These are phyloP conservation scores for Sanghuangporus weigelae DNA, from an alignment of 1,284 basidiomycete species.

Conservation along the genomic window DNA sequence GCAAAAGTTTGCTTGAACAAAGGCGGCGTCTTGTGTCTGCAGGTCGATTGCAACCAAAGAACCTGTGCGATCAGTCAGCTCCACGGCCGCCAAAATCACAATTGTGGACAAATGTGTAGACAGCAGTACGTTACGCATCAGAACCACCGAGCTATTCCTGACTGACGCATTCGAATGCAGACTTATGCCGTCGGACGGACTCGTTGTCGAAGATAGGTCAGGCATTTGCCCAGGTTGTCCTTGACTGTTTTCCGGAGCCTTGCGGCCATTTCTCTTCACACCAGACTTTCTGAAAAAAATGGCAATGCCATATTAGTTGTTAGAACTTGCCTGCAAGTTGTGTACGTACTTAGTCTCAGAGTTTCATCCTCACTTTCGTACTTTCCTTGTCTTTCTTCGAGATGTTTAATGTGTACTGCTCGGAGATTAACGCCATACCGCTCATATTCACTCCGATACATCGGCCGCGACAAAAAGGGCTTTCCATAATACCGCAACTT, in stretches of 20 bases:
- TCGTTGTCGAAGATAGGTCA: conserved; percentile 10
- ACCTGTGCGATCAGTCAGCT: conserved; percentile 34
- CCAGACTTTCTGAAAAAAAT: background rate
- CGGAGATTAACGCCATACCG: background rate
- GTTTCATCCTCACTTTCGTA: background rate
- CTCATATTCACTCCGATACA: background rate
- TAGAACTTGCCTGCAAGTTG: background rate
- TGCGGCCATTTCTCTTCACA: background rate
- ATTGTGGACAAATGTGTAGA: conserved; percentile 33
- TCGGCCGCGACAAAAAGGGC: background rate
- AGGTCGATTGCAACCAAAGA: conserved; percentile 43
- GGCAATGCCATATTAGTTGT: background rate
- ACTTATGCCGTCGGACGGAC: conserved; percentile 5
- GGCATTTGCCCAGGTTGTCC: conserved; percentile 1
- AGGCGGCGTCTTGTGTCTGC: background rate
- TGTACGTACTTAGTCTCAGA: background rate
- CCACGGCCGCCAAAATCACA: conserved; percentile 32
- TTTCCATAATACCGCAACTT: background rate
- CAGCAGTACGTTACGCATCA: conserved; percentile 29
- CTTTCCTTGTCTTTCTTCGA: background rate
- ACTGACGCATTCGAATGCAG: conserved; percentile 1
- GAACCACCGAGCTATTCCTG: background rate
- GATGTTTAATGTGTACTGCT: background rate
- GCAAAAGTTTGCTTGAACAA: background rate
- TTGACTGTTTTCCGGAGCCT: background rate